phyloP scores from a whole-genome alignment of 129 eudicot genomes.

The Chrysanthemum lavandulifolium region DNA sequence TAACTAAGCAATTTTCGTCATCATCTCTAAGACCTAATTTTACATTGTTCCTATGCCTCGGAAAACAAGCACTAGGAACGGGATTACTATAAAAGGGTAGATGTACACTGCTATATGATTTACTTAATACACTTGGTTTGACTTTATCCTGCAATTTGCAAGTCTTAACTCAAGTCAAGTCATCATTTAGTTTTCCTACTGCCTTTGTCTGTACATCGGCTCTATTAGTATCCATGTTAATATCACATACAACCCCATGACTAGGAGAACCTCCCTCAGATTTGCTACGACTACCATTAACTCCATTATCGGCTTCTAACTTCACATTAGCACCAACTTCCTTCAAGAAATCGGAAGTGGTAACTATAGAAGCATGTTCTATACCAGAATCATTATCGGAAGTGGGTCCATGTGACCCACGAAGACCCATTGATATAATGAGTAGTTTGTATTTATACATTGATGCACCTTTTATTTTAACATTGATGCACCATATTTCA shows the following conservation, averaged over 20 bases:
- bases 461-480: too few relatives aligned
- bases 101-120: conserved; percentile 66
- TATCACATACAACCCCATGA: conserved; percentile 35
- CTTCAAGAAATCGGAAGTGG: conserved; percentile 41
- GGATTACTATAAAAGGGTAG: conserved; percentile 54
- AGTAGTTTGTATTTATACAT: too few relatives aligned
- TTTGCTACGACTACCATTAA: conserved; percentile 21
- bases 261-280: conserved; percentile 31
- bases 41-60: conserved; percentile 64
- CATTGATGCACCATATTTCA: too few relatives aligned
- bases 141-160: conserved; percentile 40
- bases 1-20: conserved; percentile 75
- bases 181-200: conserved; percentile 40
- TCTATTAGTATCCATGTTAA: conserved; percentile 34
- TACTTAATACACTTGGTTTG: conserved; percentile 37
- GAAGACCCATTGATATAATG: too few relatives aligned
- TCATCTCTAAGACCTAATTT: conserved; percentile 81
- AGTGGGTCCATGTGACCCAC: conserved; percentile 19
- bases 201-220: conserved; percentile 33
- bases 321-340: conserved; percentile 44
- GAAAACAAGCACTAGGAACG: conserved; percentile 56
- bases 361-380: conserved; percentile 45
- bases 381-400: conserved; percentile 43
- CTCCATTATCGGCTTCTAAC: conserved; percentile 30
- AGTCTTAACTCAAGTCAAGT: conserved; percentile 38